Percentiles rank a stretch among this genome's conserved stretches.
phyloP scores from a whole-genome alignment of 345 rosid genomes.

The Eucalyptus marginata region DNA sequence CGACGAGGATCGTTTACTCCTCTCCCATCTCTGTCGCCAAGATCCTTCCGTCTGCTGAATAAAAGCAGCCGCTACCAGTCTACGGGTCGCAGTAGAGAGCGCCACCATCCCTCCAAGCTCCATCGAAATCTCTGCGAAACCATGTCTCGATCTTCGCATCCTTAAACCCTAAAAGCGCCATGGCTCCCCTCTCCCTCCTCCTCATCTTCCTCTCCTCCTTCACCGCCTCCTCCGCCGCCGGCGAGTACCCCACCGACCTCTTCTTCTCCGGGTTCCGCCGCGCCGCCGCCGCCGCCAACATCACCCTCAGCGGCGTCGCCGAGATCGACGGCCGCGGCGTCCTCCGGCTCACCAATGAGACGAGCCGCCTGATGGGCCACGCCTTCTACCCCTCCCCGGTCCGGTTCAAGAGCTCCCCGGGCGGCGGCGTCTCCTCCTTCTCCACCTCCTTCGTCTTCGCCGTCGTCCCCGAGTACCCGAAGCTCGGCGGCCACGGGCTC shows the following conservation, averaged over 20 bases:
- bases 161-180: not conserved
- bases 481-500: constrained; percentile 78
- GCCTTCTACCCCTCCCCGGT: constrained; percentile 57
- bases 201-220: not conserved
- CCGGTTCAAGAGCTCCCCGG: constrained; percentile 39
- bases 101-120: not conserved
- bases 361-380: constrained; percentile 45
- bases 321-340: constrained; percentile 41
- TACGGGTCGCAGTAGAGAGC: not conserved
- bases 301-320: constrained; percentile 45
- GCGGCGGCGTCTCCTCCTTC: constrained; percentile 44
- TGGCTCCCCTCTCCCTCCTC: not conserved
- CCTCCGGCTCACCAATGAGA: constrained; percentile 46
- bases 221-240: constrained; percentile 8
- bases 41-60: not conserved
- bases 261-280: constrained; percentile 40
- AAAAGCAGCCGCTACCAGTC: not conserved
- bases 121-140: not conserved
- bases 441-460: constrained; percentile 72
- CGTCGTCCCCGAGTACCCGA: constrained; percentile 51
- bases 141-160: not conserved
- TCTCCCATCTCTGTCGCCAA: not conserved
- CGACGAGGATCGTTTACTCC: not conserved
- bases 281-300: not conserved
- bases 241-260: not conserved